Evolutionary conservation across 2,329 filamentous ascomycete genomes (phyloP), one percentile per base, ranked within the genome.

Genomic region (Curvularia hawaiiensis): DNA sequence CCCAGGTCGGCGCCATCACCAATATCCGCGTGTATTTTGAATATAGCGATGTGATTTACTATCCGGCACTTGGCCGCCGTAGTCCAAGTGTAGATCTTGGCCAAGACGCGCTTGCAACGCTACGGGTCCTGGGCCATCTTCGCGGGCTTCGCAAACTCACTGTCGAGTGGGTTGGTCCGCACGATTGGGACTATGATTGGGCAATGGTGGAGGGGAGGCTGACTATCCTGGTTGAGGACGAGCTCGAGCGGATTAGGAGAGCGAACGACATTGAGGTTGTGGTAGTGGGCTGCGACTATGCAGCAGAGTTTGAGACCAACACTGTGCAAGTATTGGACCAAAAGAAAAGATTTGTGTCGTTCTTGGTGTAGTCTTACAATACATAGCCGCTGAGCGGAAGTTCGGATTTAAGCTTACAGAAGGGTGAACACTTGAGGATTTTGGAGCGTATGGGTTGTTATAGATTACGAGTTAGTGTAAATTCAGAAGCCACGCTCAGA

Each of bases 1-100:
- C 45, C 16, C 52, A 54, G 28, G 52, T 54, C 20, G 35, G 52
- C 45, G 52, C 52, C n/a, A 54, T 54, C 9, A 43, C 45, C 5
- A 54, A 43, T 6, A 24, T 49, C 14, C 38, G 45, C 18, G 33
- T 54, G 26, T 49, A 54, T 30, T 41, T 54, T 22, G 35, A 41
- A 18, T 41, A 43, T 16, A 45, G 30, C 20, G 33, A 49, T 24
- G 14, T 47, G 38, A 48, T 33, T 11, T 54, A 49, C n/a, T 41
- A 26, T 43, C 39, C 45, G 10, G 38, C 38, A 9, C 49, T 43
- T 24, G 39, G 39, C 18, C 47, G n/a, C 12, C 26, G 39, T 9
- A 39, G 26, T 24, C 39, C 49, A 20, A 41, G 49, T 20, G 35
- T 48, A 14, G 31, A 33, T 26, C 52, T 54, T 18, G 26, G 39